A percentile compares a stretch with the other conserved stretches of the same genome.
phyloP scores from a whole-genome alignment of 2,329 filamentous ascomycete genomes.

The Alternaria infectoria region DNA sequence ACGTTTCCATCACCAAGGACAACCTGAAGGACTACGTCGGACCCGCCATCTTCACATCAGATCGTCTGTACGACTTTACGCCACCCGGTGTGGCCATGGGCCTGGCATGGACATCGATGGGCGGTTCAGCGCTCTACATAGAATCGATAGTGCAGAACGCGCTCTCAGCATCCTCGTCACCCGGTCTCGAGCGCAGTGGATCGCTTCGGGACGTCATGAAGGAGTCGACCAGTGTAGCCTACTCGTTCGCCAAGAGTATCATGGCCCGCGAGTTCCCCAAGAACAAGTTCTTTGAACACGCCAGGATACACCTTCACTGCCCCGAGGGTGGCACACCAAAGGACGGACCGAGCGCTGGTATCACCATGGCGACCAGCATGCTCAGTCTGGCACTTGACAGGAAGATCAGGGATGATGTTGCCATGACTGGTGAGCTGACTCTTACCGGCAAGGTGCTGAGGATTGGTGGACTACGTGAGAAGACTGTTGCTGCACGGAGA shows the following conservation, averaged over 20 bases:
- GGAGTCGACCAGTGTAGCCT: slow-evolving; percentile 92
- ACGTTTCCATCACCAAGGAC: slow-evolving; percentile 84
- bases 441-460: slow-evolving; percentile 95
- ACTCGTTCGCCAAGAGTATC: slow-evolving; percentile 91
- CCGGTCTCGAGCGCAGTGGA: slow-evolving; percentile 87
- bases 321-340: slow-evolving; percentile 96
- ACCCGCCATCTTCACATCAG: slow-evolving; percentile 92
- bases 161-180: slow-evolving; percentile 73
- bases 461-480: slow-evolving; percentile 93
- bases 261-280: slow-evolving; percentile 85
- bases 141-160: slow-evolving; percentile 92
- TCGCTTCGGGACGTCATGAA: slow-evolving; percentile 98
- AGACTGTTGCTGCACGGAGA: slow-evolving; percentile 92
- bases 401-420: slow-evolving; percentile 81
- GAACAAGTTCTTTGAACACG: slow-evolving; percentile 96
- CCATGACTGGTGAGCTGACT: slow-evolving; percentile 98
- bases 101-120: slow-evolving; percentile 96
- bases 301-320: slow-evolving; percentile 92
- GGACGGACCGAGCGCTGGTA: slow-evolving; percentile 79
- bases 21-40: slow-evolving; percentile 97
- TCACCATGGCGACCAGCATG: slow-evolving; percentile 96
- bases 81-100: slow-evolving; percentile 97
- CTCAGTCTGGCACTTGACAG: slow-evolving; percentile 82
- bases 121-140: slow-evolving; percentile 93
- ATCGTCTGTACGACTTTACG: slow-evolving; percentile 91